These are phyloP conservation scores for Suillus americanus DNA, from an alignment of 768 basidiomycete genomes.

Conservation along the genomic window DNA sequence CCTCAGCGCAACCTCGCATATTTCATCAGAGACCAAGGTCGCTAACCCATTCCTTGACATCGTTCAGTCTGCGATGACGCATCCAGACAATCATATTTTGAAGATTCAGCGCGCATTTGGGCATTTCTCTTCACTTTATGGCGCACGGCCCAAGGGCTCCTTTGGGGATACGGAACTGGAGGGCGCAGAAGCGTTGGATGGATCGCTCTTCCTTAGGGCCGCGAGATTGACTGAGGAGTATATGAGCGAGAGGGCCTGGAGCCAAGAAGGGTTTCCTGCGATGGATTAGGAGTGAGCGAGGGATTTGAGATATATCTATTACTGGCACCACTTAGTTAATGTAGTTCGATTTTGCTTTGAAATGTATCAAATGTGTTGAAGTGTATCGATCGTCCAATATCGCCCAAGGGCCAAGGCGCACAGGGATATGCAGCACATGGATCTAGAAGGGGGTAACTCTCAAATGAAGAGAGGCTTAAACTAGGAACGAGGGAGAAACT, in stretches of 20 bases:
- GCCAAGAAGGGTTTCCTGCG: conserved; percentile 25
- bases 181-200: conserved; percentile 33
- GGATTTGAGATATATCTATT: not conserved
- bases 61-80: conserved; percentile 36
- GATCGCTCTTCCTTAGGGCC: conserved; percentile 34
- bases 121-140: conserved; percentile 30
- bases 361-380: too few species aligned
- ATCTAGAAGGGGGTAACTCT: too few species aligned
- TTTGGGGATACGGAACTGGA: conserved; percentile 27
- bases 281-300: not conserved
- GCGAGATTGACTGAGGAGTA: conserved; percentile 30
- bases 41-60: conserved; percentile 43
- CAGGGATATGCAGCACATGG: not conserved
- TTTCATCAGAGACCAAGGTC: not conserved
- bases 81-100: conserved; percentile 34
- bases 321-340: not conserved
- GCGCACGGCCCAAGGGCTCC: conserved; percentile 23
- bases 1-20: conserved; percentile 20
- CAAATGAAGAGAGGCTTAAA: too few species aligned
- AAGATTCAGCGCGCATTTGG: conserved; percentile 36
- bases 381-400: not conserved
- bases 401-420: too few species aligned
- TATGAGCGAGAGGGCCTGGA: conserved; percentile 29
- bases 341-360: not conserved
- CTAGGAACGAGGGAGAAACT: too few species aligned